Evolutionary conservation across 768 basidiomycete genomes (phyloP).

Genomic region (Pluteus cervinus): DNA sequence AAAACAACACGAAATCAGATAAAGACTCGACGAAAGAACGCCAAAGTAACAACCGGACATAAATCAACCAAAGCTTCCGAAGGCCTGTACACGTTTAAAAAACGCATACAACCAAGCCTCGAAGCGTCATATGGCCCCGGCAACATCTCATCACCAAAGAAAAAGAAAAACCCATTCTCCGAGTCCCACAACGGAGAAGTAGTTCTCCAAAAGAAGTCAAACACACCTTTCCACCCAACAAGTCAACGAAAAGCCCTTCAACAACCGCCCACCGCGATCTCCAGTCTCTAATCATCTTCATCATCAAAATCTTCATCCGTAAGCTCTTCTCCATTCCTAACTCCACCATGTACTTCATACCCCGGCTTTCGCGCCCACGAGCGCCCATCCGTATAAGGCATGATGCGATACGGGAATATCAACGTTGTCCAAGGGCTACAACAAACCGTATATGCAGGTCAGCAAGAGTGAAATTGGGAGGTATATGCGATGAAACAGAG

Average conservation of each 20-base stretch:
- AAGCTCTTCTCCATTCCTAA: slow-evolving; percentile 76
- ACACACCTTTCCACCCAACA: neutral
- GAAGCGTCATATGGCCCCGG: slow-evolving; percentile 89
- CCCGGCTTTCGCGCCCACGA: slow-evolving; percentile 72
- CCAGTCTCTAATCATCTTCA: slow-evolving; percentile 10
- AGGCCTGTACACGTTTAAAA: slow-evolving; percentile 4
- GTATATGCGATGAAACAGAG: neutral
- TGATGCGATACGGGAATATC: slow-evolving; percentile 73
- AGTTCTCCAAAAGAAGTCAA: neutral
- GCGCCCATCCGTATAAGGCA: slow-evolving; percentile 81
- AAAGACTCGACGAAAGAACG: neutral
- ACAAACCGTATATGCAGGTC: slow-evolving; percentile 60
- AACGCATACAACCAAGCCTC: slow-evolving; percentile 16
- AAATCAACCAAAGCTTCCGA: slow-evolving; percentile 53
- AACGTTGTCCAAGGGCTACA: no score
- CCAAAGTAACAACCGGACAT: slow-evolving; percentile 44
- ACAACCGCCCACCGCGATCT: neutral
- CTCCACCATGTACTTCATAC: slow-evolving; percentile 51
- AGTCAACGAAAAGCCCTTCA: slow-evolving; percentile 1
- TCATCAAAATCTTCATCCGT: slow-evolving; percentile 78
- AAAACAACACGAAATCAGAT: neutral
- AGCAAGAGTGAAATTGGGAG: neutral
- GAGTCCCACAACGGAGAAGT: neutral
- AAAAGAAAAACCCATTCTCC: neutral
- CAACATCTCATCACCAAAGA: slow-evolving; percentile 19